Evolutionary conservation across 495 filamentous ascomycete genomes (phyloP), one percentile per base, ranked within the genome.

Genomic region (Penicillium cinerascens): DNA sequence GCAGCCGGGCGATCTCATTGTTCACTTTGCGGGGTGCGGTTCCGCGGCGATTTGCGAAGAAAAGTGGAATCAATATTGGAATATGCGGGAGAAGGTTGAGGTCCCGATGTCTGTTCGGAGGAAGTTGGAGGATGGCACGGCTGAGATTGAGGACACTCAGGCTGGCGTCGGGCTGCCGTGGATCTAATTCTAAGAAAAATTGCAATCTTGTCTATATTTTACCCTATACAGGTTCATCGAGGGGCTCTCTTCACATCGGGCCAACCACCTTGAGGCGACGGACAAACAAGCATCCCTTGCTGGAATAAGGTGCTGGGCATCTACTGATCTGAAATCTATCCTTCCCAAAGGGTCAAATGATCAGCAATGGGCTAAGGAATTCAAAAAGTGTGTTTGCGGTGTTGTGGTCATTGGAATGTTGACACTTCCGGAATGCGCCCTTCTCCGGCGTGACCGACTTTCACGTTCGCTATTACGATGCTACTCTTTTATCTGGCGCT

Each of bases 11-110:
- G 53, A 55, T 17, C 47, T 44, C 40, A 22, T 55, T 18, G 18
- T 50, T 25, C 53, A 55, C 20, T 55, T 55, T 42, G 53, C 53
- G 11, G 53, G 53, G 11, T 55, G 53, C 40, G 53, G 47, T 20
- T 46, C 23, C 7, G 40, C 37, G 22, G 8, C 40, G 0, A 33
- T 29, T 6, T 55, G 53, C 35, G 40, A 49, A 23, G 42, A 7
- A 17, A 16, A 49, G 8, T 55, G 53, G 53, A 49, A 29, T 2
- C 39, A 45, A 21, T 50, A 55, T 29, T 55, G 53, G 53, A 41
- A 40, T 8, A 23, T 55, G 41, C 46, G 53, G n/a, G 53, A 55
- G 42, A 44, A 50, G n/a, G 47, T 45, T 7, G 47, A 51, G 2
- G 41, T 55, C 2, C 47, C 53, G 41, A 8, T 15, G 1, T 50